Conservation (phyloP, 1,284 basidiomycete genomes). For the Uromyces viciae-fabae region DNA sequence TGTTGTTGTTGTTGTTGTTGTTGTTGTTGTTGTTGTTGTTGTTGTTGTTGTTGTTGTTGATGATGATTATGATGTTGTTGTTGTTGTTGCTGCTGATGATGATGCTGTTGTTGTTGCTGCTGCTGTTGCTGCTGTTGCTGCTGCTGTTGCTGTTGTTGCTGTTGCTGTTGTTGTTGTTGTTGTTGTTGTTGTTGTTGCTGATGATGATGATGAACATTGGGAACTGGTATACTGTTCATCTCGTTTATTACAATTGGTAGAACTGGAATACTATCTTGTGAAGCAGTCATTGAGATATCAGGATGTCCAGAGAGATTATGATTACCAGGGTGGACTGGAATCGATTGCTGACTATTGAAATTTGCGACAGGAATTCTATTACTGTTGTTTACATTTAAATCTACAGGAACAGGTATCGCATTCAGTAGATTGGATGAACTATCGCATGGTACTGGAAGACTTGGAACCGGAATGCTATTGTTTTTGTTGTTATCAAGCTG, state of each 20-base stretch:
- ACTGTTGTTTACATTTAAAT: neutral
- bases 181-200: neutral
- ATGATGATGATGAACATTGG: neutral
- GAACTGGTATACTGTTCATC: neutral
- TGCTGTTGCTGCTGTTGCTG: neutral
- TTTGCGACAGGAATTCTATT: constrained; percentile 4
- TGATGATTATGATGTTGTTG: neutral
- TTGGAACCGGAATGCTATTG: constrained; percentile 38
- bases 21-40: neutral
- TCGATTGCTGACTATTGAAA: too few relatives aligned
- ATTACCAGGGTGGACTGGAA: neutral
- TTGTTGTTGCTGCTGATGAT: neutral
- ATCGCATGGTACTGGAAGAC: neutral
- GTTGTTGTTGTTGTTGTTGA: neutral
- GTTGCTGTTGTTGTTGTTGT: neutral
- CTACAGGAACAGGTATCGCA: neutral
- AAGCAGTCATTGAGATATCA: neutral
- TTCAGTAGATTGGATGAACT: neutral
- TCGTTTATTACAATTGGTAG: neutral
- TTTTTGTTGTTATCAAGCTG: neutral
- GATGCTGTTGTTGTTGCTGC: neutral
- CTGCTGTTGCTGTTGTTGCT: neutral
- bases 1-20: neutral
- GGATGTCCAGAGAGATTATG: neutral
- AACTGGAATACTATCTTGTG: neutral